These are phyloP conservation scores for Hyaloscypha variabilis DNA, from an alignment of 495 filamentous ascomycete genomes.

Conservation along the genomic window DNA sequence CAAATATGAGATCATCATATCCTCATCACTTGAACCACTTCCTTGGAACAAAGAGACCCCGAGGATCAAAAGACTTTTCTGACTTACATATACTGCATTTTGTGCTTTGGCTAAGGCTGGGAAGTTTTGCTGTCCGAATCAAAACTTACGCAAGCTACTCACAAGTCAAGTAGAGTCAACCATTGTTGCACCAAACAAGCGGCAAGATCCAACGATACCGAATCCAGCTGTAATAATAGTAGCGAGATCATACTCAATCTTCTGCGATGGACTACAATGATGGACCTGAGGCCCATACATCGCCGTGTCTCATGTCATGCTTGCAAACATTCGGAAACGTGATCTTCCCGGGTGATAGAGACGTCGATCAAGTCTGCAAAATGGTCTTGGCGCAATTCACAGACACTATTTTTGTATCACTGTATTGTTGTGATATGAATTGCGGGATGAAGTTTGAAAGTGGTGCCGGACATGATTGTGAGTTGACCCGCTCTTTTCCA, in stretches of 20 bases:
- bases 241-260: not conserved
- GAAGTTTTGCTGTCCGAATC: too few species aligned
- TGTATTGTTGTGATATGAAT: not conserved
- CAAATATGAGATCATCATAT: too few species aligned
- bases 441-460: not conserved
- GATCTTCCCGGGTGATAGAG: not conserved
- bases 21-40: too few species aligned
- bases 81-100: too few species aligned
- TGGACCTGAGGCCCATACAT: not conserved
- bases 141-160: too few species aligned
- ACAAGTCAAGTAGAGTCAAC: too few species aligned
- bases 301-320: not conserved
- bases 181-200: too few species aligned
- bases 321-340: not conserved
- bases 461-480: not conserved
- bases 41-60: too few species aligned
- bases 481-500: not conserved
- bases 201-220: not conserved
- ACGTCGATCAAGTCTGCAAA: not conserved
- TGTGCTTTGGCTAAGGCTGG: too few species aligned
- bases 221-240: too few species aligned
- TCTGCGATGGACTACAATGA: not conserved
- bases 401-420: not conserved
- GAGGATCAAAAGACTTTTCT: too few species aligned
- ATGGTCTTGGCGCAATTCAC: not conserved